phyloP scores from a whole-genome alignment of 176 grass and related monocot species.

The Oropetium thomaeum region DNA sequence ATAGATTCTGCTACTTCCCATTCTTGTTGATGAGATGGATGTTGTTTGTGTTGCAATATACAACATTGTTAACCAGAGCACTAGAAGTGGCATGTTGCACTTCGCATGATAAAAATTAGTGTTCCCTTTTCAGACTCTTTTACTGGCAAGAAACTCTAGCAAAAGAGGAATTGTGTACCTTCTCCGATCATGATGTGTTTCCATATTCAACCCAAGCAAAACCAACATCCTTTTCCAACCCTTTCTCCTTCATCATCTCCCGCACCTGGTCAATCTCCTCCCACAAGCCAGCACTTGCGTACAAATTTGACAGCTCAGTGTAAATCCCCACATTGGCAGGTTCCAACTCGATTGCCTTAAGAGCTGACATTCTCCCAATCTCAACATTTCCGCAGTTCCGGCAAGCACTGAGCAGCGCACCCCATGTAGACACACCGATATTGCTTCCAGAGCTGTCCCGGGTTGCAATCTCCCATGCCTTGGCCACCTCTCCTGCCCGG shows the following conservation, averaged over 20 bases:
- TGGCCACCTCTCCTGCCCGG: slow-evolving; percentile 43
- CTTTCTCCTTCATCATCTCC: slow-evolving; percentile 47
- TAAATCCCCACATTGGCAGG: slow-evolving; percentile 50
- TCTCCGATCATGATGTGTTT: neutral
- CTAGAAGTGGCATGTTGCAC: neutral
- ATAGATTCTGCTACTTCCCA: slow-evolving; percentile 33
- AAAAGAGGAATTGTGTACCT: neutral
- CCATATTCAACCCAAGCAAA: slow-evolving; percentile 20
- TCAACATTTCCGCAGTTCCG: slow-evolving; percentile 34
- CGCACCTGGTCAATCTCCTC: slow-evolving; percentile 48
- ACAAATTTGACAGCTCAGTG: slow-evolving; percentile 61
- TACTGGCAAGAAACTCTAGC: neutral
- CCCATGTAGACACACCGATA: slow-evolving; percentile 45
- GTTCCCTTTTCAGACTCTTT: neutral
- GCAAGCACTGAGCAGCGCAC: slow-evolving; percentile 55
- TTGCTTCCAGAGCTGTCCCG: slow-evolving; percentile 13
- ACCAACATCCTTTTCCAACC: slow-evolving; percentile 55
- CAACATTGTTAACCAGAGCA: slow-evolving; percentile 7
- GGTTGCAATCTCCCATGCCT: slow-evolving; percentile 56
- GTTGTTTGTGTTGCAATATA: neutral
- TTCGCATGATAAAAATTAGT: neutral
- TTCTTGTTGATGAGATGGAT: neutral
- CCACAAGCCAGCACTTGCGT: slow-evolving; percentile 59
- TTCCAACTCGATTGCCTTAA: slow-evolving; percentile 59
- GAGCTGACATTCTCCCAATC: slow-evolving; percentile 51